phyloP scores from a whole-genome alignment of 1,284 basidiomycete genomes.

The Melampsora abietis-canadensis region DNA sequence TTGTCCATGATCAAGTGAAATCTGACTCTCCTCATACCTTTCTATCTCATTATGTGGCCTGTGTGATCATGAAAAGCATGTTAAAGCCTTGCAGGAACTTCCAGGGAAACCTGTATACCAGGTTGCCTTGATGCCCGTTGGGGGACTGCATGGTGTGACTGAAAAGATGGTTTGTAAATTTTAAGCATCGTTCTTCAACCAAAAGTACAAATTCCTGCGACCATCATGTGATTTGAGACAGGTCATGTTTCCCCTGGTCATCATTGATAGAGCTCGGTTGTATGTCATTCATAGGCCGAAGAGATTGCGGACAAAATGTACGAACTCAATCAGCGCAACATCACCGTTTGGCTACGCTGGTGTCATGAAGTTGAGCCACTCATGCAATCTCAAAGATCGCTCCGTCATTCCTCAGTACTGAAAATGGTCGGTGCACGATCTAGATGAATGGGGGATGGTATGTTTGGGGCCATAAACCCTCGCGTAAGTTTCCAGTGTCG shows the following conservation, averaged over 20 bases:
- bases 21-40: not conserved
- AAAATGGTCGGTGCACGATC: not conserved
- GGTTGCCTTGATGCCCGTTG: conserved; percentile 5
- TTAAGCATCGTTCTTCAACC: not conserved
- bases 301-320: conserved; percentile 33
- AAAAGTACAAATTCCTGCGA: not conserved
- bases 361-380: conserved; percentile 36
- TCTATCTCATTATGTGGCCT: not conserved
- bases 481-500: conserved; percentile 8
- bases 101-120: conserved; percentile 38
- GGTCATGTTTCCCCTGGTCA: not conserved
- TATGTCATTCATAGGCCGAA: conserved; percentile 22
- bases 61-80: conserved; percentile 4
- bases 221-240: not conserved
- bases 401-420: not conserved
- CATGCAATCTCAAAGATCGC: not conserved
- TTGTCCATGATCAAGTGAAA: not conserved
- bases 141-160: conserved; percentile 29
- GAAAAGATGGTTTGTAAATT: conserved; percentile 17
- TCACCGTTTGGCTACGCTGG: conserved; percentile 40
- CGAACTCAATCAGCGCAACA: conserved; percentile 18
- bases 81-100: not conserved
- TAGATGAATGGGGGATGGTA: conserved; percentile 44
- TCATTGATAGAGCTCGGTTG: not conserved
- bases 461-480: conserved; percentile 31